These are phyloP conservation scores for Mycena venus DNA, from an alignment of 768 basidiomycete genomes.

Conservation along the genomic window DNA sequence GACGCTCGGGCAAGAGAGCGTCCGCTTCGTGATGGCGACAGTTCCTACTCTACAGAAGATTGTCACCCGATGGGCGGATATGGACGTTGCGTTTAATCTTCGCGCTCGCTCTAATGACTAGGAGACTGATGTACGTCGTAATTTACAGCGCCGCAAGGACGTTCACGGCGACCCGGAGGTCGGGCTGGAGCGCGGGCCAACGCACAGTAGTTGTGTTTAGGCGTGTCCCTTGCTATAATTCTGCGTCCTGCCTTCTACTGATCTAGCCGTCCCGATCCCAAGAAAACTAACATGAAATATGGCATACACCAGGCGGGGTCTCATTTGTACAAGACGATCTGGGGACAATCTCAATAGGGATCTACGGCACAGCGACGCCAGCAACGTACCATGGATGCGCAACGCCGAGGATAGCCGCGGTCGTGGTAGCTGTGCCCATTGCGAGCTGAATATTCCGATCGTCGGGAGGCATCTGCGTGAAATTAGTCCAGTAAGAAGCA, in stretches of 20 bases:
- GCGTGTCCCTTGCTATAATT: background rate
- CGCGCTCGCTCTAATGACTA: background rate
- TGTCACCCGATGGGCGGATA: slow-evolving; percentile 62
- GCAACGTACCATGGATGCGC: background rate
- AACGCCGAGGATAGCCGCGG: background rate
- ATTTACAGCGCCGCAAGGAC: too few relatives aligned
- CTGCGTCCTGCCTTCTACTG: background rate
- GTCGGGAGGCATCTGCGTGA: background rate
- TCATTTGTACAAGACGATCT: background rate
- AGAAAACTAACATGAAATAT: too few relatives aligned
- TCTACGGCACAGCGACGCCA: background rate
- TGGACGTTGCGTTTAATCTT: slow-evolving; percentile 70
- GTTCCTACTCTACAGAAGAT: slow-evolving; percentile 59
- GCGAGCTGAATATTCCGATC: background rate
- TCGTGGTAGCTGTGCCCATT: background rate
- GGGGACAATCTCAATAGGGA: background rate
- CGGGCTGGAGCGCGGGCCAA: slow-evolving; percentile 47
- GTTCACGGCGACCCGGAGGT: slow-evolving; percentile 37
- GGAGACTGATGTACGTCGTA: background rate
- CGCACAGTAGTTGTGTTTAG: too few relatives aligned
- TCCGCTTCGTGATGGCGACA: slow-evolving; percentile 55
- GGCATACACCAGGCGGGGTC: too few relatives aligned
- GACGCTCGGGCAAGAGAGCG: slow-evolving; percentile 53
- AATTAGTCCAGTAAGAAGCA: background rate
- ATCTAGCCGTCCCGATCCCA: too few relatives aligned